These are phyloP conservation scores for Bromus sterilis DNA, from an alignment of 176 grass and related monocot genomes.

Conservation along the genomic window DNA sequence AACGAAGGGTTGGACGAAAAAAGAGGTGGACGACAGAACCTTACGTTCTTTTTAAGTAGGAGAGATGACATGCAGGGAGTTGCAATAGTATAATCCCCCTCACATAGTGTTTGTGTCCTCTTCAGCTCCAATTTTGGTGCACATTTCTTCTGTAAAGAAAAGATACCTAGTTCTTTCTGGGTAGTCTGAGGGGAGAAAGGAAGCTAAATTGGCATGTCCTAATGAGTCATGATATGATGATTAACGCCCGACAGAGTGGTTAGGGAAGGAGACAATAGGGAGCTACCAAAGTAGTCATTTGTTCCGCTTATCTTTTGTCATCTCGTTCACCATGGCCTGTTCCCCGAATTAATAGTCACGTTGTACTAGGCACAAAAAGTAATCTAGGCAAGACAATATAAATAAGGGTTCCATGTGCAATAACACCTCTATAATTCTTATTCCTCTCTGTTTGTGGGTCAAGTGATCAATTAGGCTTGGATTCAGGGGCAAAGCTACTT, in stretches of 20 bases:
- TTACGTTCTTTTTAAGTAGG: too few species aligned
- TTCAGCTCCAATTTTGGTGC: not conserved
- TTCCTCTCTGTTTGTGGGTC: not conserved
- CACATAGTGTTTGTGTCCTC: not conserved
- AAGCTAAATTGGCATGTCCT: not conserved
- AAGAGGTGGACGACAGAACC: too few species aligned
- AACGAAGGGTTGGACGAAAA: too few species aligned
- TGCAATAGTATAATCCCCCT: not conserved
- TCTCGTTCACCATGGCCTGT: not conserved
- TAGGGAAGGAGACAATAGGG: constrained; percentile 8
- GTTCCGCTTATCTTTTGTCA: constrained; percentile 4
- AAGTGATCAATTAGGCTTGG: not conserved
- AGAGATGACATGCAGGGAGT: not conserved
- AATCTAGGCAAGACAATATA: not conserved
- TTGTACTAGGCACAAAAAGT: not conserved
- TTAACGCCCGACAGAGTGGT: not conserved
- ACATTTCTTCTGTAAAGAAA: not conserved
- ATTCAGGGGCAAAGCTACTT: too few species aligned
- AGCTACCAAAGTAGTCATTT: constrained; percentile 17
- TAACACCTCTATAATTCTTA: not conserved
- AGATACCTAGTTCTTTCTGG: not conserved
- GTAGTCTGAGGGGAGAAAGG: not conserved
- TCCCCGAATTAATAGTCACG: not conserved
- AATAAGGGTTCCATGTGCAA: not conserved
- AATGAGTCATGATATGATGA: not conserved